Conservation (phyloP, 2,329 filamentous ascomycete genomes). For the Fusarium sp. region DNA sequence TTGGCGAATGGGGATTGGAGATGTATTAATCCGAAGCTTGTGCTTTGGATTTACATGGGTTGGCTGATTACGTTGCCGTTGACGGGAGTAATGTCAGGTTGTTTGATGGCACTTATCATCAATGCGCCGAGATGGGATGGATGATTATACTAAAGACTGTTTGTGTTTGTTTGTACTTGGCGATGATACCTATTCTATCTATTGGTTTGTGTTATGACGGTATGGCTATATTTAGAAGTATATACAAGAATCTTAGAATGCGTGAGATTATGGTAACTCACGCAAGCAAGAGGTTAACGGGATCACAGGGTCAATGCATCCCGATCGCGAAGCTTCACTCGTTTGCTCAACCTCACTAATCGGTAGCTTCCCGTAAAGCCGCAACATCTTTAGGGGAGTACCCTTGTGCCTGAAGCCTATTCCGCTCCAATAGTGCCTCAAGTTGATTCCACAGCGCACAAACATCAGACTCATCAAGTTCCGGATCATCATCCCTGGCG, state of each 20-base stretch:
- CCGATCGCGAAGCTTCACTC: neutral
- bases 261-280: too few species aligned
- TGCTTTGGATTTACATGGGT: constrained; percentile 67
- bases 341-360: neutral
- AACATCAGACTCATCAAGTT: constrained; percentile 13
- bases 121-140: constrained; percentile 61
- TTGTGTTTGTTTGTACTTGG: neutral
- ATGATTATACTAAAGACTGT: neutral
- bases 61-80: constrained; percentile 66
- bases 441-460: neutral
- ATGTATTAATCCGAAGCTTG: constrained; percentile 71
- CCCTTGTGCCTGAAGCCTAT: neutral
- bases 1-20: constrained; percentile 69
- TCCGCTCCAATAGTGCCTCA: neutral
- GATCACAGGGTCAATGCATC: neutral
- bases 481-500: neutral
- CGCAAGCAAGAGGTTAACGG: too few species aligned
- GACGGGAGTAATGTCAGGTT: constrained; percentile 63
- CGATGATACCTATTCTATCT: constrained; percentile 14
- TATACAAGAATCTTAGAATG: neutral
- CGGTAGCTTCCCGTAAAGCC: neutral
- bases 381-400: neutral
- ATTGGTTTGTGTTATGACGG: neutral
- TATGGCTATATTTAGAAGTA: neutral
- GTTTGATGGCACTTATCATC: constrained; percentile 66